Percentiles rank a stretch among this genome's conserved stretches.
Conservation (phyloP, 1,139 yeast genomes). For the Zygosaccharomyces sapae region DNA sequence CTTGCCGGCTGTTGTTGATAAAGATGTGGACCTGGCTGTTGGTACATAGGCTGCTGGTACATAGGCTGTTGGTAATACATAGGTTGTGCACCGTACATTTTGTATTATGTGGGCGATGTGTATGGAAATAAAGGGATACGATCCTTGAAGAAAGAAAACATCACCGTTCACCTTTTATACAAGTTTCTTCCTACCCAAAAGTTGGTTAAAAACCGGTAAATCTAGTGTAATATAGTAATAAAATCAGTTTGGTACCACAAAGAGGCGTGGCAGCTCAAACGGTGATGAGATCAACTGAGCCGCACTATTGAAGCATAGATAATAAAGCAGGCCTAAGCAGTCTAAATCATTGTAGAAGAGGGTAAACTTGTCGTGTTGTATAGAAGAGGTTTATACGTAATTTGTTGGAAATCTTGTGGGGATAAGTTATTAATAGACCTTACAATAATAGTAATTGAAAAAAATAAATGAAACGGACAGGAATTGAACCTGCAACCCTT, state of each 20-base stretch:
- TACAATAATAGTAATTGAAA: too few relatives aligned
- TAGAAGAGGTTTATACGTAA: background rate
- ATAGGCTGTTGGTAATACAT: background rate
- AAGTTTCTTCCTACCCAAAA: background rate
- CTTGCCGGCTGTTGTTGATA: too few relatives aligned
- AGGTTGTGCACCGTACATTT: background rate
- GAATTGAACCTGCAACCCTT: conserved; percentile 76
- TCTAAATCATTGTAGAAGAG: background rate
- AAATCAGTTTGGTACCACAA: background rate
- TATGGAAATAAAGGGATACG: background rate
- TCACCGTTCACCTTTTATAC: background rate
- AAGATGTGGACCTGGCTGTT: too few relatives aligned
- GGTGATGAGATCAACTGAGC: background rate
- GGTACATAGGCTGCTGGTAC: background rate
- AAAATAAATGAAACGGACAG: conserved; percentile 56
- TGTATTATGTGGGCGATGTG: background rate
- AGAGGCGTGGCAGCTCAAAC: background rate
- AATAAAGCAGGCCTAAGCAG: too few relatives aligned
- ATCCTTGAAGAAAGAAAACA: too few relatives aligned
- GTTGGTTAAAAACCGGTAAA: background rate
- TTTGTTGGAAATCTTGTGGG: background rate
- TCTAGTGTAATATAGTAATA: background rate
- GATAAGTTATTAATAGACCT: too few relatives aligned
- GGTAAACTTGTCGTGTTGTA: background rate
- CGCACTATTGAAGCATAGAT: background rate